Base-by-base conservation (phyloP, 169 alveolate genomes). In the Cryptosporidium tyzzeri region DNA sequence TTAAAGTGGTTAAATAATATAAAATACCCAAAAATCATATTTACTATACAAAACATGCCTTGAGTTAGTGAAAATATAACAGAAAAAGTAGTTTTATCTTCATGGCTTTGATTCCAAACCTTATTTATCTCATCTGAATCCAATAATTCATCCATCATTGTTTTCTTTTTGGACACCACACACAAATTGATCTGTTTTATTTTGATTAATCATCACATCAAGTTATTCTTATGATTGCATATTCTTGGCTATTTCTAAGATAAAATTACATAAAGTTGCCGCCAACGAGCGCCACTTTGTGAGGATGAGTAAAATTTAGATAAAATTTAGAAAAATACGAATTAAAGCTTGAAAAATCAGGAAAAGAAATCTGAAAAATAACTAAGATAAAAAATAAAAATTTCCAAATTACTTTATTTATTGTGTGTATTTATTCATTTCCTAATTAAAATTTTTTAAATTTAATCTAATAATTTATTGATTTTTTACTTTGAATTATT, bases 11-110 rank as follows among this genome's bases (percentile, higher is more conserved):
- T 16, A 29, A 58, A 26, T 35, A 74, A n/a, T 29, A 74, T 74
- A 21, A 14, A 74, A 58, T 74, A 55, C 1, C 86, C 86, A 74
- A 74, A 74, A 35, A 74, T 18, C 65, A 74, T 41, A 39, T 74
- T 74, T 37, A 58, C 23, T 41, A 35, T 35, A 37, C 86, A 74
- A 39, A 53, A 33, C 18, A 59, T n/a, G 8, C 86, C 86, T 39
- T 58, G 70, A 55, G 58, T 5, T 26, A 35, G 53, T 8, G 71
- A 35, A 58, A 16, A 61, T 31, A 35, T 23, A 5, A 31, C 53
- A 58, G 31, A 74, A 58, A 41, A 59, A 10, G 65, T 31, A 2
- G 86, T 48, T 26, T 53, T 35, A 18, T 59, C 86, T 58, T 74
- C 86, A 39, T 58, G 29, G 58, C 41, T 41, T 23, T 33, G 86